phyloP scores from a whole-genome alignment of 106 monocot species.

The Acorus calamus region DNA sequence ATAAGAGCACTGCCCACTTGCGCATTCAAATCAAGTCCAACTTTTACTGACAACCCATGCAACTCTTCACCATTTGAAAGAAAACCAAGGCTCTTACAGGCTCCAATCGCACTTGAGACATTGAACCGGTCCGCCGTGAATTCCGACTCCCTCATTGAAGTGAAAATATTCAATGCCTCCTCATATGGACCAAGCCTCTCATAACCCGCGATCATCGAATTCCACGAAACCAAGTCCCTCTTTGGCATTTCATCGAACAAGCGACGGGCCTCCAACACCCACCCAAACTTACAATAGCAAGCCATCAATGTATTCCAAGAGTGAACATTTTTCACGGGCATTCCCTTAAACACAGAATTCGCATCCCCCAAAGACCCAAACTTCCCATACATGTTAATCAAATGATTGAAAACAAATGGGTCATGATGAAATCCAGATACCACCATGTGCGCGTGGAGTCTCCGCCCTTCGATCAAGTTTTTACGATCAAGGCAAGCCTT shows the following conservation, averaged over 20 bases:
- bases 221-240: conserved; percentile 28
- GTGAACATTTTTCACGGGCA: conserved; percentile 21
- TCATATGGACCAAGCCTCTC: conserved; percentile 30
- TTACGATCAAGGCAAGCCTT: neutral
- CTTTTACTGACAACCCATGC: conserved; percentile 22
- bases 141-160: conserved; percentile 13
- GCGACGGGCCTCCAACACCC: conserved; percentile 4
- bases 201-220: conserved; percentile 33
- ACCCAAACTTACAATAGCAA: conserved; percentile 19
- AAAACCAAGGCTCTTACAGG: conserved; percentile 28
- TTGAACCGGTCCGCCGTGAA: conserved; percentile 22
- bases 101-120: conserved; percentile 28
- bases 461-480: neutral
- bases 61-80: conserved; percentile 14
- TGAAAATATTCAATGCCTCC: conserved; percentile 21
- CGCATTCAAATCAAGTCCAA: conserved; percentile 24
- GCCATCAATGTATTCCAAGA: conserved; percentile 34
- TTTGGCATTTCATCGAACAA: conserved; percentile 43
- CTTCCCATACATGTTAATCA: conserved; percentile 33
- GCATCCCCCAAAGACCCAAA: conserved; percentile 23
- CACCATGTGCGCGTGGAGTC: conserved; percentile 27
- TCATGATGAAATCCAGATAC: conserved; percentile 15
- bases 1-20: conserved; percentile 39
- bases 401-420: conserved; percentile 27
- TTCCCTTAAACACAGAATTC: conserved; percentile 18